Evolutionary conservation across 768 basidiomycete genomes (phyloP), one percentile per base, ranked within the genome.

Genomic region (Tephrocybe rancida): DNA sequence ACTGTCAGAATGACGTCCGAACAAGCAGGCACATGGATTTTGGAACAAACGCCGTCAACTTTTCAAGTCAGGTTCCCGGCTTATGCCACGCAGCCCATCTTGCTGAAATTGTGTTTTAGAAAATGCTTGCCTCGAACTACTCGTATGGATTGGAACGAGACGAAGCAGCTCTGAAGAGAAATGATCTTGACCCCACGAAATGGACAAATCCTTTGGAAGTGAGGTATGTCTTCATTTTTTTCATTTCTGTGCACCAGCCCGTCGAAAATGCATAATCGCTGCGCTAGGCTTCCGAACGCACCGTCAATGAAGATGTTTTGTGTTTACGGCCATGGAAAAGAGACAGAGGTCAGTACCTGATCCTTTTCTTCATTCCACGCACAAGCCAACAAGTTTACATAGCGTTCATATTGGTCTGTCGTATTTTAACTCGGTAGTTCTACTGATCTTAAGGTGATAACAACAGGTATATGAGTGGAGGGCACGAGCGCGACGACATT

Each of bases 261-360:
- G 13, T 51, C 30, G 0, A 21, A 38, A 39, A 30, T 45, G 34
- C 22, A 2, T 30, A 21, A 27, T 52, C n/a, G n/a, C n/a, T 32
- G 21, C 44, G 39, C 8, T 50, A 92, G 91, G 59, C 74, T 99
- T 16, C 96, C 96, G 1, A 70, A 85, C 43, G 97, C 97, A 0
- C 95, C 96, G 1, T 89, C 87, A 4, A 89, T 97, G 86, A 92
- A 88, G 64, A 86, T 96, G 25, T 90, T 87, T 67, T 98, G 95
- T 58, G 83, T 95, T 2, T 98, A 98, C 72, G 96, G 96, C 0
- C 88, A 92, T 60, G 96, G 96, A 18, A 98, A 98, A 66, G 90
- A 95, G 61, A 99, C 95, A 0, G 95, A 97, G 81, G 90, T 85
- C 34, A 58, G 80, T 50, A 37, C 10, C 30, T 26, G 22, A 19